Conservation (phyloP, 768 basidiomycete genomes). For the Collybiopsis luxurians region DNA sequence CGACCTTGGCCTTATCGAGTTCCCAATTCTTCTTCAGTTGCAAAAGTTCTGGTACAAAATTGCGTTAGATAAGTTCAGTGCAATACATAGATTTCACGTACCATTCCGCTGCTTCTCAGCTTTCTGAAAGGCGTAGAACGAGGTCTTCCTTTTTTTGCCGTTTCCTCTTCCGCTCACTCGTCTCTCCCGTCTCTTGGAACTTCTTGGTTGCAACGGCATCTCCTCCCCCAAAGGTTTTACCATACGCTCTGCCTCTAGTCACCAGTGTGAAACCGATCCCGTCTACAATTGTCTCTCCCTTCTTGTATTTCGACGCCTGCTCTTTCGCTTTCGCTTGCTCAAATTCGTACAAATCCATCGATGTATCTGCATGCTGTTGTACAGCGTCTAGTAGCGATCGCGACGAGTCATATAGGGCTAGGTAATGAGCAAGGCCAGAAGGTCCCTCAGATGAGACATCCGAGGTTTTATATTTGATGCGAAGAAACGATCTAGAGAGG, state of each 20-base stretch:
- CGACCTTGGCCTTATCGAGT: conserved; percentile 82
- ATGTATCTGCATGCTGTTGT: conserved; percentile 76
- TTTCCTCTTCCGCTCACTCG: conserved; percentile 40
- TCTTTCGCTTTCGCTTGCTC: conserved; percentile 53
- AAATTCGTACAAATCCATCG: conserved; percentile 76
- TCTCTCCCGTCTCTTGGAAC: conserved; percentile 61
- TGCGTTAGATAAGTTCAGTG: background rate
- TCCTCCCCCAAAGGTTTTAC: conserved; percentile 84
- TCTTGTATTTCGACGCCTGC: conserved; percentile 59
- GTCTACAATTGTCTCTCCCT: conserved; percentile 88
- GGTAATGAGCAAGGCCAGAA: conserved; percentile 72
- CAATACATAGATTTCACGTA: conserved; percentile 28
- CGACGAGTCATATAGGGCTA: conserved; percentile 55
- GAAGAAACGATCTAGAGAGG: too few species aligned
- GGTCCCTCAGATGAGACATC: conserved; percentile 24
- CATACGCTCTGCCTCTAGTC: conserved; percentile 88
- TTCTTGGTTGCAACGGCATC: conserved; percentile 59
- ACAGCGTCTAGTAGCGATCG: conserved; percentile 76
- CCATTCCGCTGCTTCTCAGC: conserved; percentile 87
- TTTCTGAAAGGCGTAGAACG: conserved; percentile 89
- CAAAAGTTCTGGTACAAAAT: conserved; percentile 50
- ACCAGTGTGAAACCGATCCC: conserved; percentile 95
- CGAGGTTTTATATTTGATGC: too few species aligned
- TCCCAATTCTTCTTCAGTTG: conserved; percentile 82
- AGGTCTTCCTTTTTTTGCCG: conserved; percentile 67